These are phyloP conservation scores for Phytophthora aleatoria DNA, from an alignment of 352 stramenopile species.

Conservation along the genomic window DNA sequence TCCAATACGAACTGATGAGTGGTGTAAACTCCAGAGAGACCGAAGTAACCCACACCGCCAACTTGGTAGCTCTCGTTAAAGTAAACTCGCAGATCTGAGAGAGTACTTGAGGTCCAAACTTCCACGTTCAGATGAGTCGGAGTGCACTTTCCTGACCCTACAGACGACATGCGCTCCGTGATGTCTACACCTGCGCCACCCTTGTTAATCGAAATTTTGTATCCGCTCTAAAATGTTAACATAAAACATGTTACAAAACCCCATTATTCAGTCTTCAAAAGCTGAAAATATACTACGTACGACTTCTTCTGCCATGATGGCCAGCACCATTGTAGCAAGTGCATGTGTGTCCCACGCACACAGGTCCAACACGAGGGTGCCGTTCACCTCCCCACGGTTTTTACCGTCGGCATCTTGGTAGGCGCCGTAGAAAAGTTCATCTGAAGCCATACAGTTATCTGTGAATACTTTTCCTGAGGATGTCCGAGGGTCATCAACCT, in stretches of 20 bases:
- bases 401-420: conserved; percentile 17
- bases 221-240: conserved; percentile 26
- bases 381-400: conserved; percentile 22
- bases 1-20: conserved; percentile 39
- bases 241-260: background rate
- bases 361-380: conserved; percentile 40
- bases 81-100: conserved; percentile 40
- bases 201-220: conserved; percentile 34
- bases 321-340: conserved; percentile 41
- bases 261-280: background rate
- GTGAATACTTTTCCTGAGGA: conserved; percentile 15
- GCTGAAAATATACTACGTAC: background rate
- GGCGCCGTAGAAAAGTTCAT: conserved; percentile 30
- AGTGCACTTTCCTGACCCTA: conserved; percentile 39
- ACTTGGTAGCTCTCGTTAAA: conserved; percentile 44
- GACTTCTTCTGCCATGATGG: conserved; percentile 51
- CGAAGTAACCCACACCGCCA: conserved; percentile 43
- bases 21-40: conserved; percentile 52
- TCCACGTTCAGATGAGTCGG: conserved; percentile 68
- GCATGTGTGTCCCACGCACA: conserved; percentile 50
- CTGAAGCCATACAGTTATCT: conserved; percentile 7
- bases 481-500: conserved; percentile 16
- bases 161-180: conserved; percentile 40
- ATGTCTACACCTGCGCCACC: conserved; percentile 9
- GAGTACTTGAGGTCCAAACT: conserved; percentile 47